Percentiles rank a stretch among this genome's conserved stretches.
Evolutionary conservation across 2,329 filamentous ascomycete genomes (phyloP).

Genomic region (Ascochyta clinopodiicola): DNA sequence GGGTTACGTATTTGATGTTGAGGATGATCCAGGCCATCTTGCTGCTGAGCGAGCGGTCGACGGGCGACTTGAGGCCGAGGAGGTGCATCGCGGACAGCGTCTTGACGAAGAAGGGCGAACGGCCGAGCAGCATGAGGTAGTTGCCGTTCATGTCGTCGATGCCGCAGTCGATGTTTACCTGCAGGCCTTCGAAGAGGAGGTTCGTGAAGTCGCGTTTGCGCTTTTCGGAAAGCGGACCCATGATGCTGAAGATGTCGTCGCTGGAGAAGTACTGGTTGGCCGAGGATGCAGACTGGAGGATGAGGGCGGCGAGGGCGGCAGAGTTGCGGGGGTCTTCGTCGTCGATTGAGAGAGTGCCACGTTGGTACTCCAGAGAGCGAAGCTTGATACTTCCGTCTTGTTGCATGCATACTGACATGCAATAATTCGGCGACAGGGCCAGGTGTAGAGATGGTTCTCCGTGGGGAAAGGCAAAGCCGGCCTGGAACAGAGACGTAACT

Average conservation of each 20-base stretch:
- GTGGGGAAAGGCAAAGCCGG: slow-evolving; percentile 75
- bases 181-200: slow-evolving; percentile 61
- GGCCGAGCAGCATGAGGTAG: slow-evolving; percentile 46
- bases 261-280: slow-evolving; percentile 55
- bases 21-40: slow-evolving; percentile 78
- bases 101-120: slow-evolving; percentile 74
- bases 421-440: slow-evolving; percentile 57
- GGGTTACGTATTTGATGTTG: slow-evolving; percentile 73
- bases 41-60: slow-evolving; percentile 66
- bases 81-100: slow-evolving; percentile 81
- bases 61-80: slow-evolving; percentile 62
- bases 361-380: slow-evolving; percentile 51
- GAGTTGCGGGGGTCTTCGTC: slow-evolving; percentile 43
- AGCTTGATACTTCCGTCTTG: slow-evolving; percentile 53
- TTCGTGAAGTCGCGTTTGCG: slow-evolving; percentile 62
- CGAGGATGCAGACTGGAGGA: slow-evolving; percentile 51
- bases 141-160: slow-evolving; percentile 69
- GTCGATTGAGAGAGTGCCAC: slow-evolving; percentile 39
- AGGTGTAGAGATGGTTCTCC: slow-evolving; percentile 63
- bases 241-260: slow-evolving; percentile 58
- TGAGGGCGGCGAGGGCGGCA: slow-evolving; percentile 51
- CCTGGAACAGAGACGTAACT: slow-evolving; percentile 75
- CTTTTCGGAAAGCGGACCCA: slow-evolving; percentile 34
- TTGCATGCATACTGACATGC: slow-evolving; percentile 53
- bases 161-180: slow-evolving; percentile 76